These are phyloP conservation scores for Spathaspora girioi DNA, from an alignment of 805 yeast genomes.

Conservation along the genomic window DNA sequence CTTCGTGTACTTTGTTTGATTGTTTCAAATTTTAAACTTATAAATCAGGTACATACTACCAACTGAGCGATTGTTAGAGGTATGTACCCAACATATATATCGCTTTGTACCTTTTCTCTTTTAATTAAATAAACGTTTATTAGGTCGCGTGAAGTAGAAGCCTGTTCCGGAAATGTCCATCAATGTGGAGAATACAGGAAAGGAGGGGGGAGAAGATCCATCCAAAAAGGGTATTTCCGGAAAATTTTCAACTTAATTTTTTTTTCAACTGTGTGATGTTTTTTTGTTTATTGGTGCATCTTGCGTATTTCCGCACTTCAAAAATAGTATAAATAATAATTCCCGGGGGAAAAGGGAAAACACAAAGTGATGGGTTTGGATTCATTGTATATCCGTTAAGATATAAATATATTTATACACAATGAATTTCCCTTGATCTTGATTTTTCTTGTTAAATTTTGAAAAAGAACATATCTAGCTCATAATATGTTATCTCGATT, in stretches of 20 bases:
- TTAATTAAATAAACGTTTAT: too few species aligned
- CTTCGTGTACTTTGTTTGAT: background rate
- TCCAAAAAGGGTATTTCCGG: background rate
- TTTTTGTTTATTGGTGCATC: background rate
- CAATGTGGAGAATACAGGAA: background rate
- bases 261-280: background rate
- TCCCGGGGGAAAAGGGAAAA: background rate
- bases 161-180: background rate
- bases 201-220: background rate
- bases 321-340: background rate
- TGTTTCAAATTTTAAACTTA: background rate
- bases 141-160: too few species aligned
- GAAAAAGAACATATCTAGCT: background rate
- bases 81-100: too few species aligned
- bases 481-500: background rate
- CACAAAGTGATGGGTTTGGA: too few species aligned
- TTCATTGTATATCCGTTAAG: background rate
- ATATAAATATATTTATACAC: background rate
- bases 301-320: background rate
- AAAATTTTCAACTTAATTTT: background rate
- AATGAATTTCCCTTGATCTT: background rate
- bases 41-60: too few species aligned
- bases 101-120: too few species aligned
- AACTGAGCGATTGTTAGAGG: too few species aligned
- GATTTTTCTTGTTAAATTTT: background rate